These are phyloP conservation scores for Plasmodium inui DNA, from an alignment of 169 alveolate genomes.

Conservation along the genomic window DNA sequence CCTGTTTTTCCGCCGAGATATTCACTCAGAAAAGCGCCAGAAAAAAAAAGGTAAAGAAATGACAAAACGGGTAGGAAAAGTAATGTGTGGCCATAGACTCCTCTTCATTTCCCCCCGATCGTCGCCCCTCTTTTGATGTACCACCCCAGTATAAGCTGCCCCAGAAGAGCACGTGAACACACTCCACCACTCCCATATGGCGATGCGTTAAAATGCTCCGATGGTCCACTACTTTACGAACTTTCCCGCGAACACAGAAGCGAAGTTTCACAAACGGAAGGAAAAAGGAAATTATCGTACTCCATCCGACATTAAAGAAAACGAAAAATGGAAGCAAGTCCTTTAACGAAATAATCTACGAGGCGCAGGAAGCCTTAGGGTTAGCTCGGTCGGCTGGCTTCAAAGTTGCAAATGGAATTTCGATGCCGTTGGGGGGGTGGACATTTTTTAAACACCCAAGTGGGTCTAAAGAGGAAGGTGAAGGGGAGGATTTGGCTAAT, in stretches of 20 bases:
- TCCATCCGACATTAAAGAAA: slow-evolving; percentile 53
- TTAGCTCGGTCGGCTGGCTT: slow-evolving; percentile 72
- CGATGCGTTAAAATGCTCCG: not conserved
- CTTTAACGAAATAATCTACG: slow-evolving; percentile 45
- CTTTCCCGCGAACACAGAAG: not conserved
- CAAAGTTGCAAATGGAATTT: slow-evolving; percentile 64
- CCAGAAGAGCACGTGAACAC: not conserved
- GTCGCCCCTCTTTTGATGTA: not conserved
- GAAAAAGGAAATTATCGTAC: slow-evolving; percentile 68
- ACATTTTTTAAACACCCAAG: not conserved
- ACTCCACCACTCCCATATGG: not conserved
- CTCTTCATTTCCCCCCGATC: not conserved
- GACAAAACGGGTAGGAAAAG: not conserved
- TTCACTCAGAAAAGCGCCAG: not conserved
- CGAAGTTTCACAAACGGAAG: slow-evolving; percentile 13
- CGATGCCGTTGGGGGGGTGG: slow-evolving; percentile 76
- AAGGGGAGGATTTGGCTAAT: not conserved
- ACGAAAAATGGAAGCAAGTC: slow-evolving; percentile 8
- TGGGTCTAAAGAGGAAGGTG: not conserved
- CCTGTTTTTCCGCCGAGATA: not conserved
- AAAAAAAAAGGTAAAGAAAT: no score
- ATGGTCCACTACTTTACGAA: not conserved
- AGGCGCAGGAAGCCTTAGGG: slow-evolving; percentile 75
- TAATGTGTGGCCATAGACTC: not conserved
- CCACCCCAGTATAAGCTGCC: not conserved